Percentiles rank a stretch among this genome's conserved stretches.
These are phyloP conservation scores for Russula brevipes DNA, from an alignment of 768 basidiomycete species.

Conservation along the genomic window DNA sequence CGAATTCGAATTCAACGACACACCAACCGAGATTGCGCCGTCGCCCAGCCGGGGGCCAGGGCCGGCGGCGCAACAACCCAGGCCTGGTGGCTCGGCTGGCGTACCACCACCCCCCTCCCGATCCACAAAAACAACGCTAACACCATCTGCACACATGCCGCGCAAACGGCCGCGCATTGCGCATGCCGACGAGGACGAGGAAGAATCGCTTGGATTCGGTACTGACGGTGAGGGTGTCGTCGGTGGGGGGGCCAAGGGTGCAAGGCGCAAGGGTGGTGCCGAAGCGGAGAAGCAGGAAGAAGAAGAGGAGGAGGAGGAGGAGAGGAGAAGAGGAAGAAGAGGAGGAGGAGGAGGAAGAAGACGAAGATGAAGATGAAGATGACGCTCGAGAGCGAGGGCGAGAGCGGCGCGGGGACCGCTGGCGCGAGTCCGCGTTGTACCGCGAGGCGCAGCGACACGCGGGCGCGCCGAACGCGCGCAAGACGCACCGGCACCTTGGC, in stretches of 20 bases:
- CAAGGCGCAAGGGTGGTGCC: not conserved
- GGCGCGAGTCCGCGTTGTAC: conserved; percentile 33
- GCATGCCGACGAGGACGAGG: conserved; percentile 25
- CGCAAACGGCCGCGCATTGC: conserved; percentile 15
- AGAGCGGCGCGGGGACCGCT: not conserved
- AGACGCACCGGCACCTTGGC: conserved; percentile 47
- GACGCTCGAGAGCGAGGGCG: not conserved
- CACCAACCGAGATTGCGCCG: conserved; percentile 3
- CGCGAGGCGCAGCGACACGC: conserved; percentile 48
- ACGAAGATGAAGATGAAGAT: conserved; percentile 10
- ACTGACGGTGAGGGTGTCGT: conserved; percentile 11
- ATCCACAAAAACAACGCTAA: not conserved
- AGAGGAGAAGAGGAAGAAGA: conserved; percentile 16
- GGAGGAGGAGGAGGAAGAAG: conserved; percentile 4
- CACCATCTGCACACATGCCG: not conserved
- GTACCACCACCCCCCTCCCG: not conserved
- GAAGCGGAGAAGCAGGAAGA: not conserved
- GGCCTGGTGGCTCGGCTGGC: not conserved
- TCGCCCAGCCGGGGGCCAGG: conserved; percentile 6
- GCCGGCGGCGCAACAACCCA: conserved; percentile 10
- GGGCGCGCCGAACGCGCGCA: conserved; percentile 40
- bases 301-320: no score
- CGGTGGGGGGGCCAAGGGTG: conserved; percentile 2
- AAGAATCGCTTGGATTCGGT: conserved; percentile 21
- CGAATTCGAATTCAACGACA: not conserved